Evolutionary conservation across 352 stramenopile species (phyloP), one percentile per base, ranked within the genome.

Genomic region (Pythium scleroteichum): DNA sequence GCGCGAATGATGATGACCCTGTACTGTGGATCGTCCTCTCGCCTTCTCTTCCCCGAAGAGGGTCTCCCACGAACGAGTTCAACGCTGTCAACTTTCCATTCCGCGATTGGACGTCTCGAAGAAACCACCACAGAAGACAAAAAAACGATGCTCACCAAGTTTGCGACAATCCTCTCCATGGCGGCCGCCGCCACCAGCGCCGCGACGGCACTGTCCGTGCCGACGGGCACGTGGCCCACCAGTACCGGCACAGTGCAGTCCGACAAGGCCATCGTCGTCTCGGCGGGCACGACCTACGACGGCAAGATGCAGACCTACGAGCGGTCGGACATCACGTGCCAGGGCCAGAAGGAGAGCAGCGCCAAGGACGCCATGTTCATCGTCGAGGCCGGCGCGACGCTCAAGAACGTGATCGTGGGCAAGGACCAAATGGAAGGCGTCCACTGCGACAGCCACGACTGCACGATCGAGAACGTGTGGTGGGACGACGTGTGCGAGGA

Each of bases 361-460:
- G 33, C 52, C 27, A 29, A 49, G 8, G 48, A 42, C 16, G 57
- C 60, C 19, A 52, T 78, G 16, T 87, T 87, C 56, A n/a, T 70
- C 19, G 27, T 87, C n/a, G 64, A 83, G 40, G 19, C 74, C 0
- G 68, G 65, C n/a, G 76, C 65, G 1, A 85, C 71, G 9, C 70
- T 86, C 19, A 75, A 76, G 56, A 84, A 87, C 51, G 77, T 61
- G n/a, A 87, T 87, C 65, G 82, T 87, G 29, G 77, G 77, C 35
- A 59, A 52, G 51, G 73, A 81, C 60, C 73, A 85, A 62, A 65
- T 66, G 53, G 73, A 82, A n/a, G 73, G 71, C n/a, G 73, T 81
- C 16, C 70, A 81, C 62, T 59, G 52, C 41, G 52, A 59, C 39
- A 41, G 33, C 13, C 52, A 59, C 23, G 71, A 78, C 69, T 78